These are phyloP conservation scores for Bipolaris victoriae DNA, from an alignment of 2,329 filamentous ascomycete species.

Conservation along the genomic window DNA sequence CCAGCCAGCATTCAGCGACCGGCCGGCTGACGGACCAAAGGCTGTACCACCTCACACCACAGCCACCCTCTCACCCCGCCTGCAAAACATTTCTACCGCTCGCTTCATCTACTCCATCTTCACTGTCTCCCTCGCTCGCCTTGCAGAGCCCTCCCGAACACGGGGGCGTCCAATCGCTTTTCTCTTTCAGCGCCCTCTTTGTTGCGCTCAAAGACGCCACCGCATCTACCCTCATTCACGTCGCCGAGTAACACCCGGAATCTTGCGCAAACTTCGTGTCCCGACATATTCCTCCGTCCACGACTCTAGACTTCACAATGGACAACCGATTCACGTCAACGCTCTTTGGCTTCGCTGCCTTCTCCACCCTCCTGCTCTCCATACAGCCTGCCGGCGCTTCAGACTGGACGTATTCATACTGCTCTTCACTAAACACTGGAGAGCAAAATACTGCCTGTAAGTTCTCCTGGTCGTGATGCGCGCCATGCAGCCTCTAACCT, in stretches of 20 bases:
- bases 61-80: conserved; percentile 11
- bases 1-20: conserved; percentile 4
- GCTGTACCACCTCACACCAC: conserved; percentile 21
- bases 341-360: conserved; percentile 25
- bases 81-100: neutral
- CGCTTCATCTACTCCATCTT: neutral
- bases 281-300: conserved; percentile 3
- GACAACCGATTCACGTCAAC: conserved; percentile 11
- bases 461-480: conserved; percentile 14
- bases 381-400: conserved; percentile 7
- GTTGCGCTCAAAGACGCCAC: conserved; percentile 14
- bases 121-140: neutral
- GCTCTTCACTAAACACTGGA: conserved; percentile 54
- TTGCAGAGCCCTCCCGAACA: conserved; percentile 15
- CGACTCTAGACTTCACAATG: conserved; percentile 22
- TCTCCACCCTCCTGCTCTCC: conserved; percentile 27
- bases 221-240: conserved; percentile 11
- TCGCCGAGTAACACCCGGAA: conserved; percentile 1
- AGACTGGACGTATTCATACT: conserved; percentile 42
- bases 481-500: conserved; percentile 12
- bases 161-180: conserved; percentile 36
- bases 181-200: conserved; percentile 11
- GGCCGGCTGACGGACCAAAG: neutral
- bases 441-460: conserved; percentile 44
- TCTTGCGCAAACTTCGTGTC: neutral